Evolutionary conservation across 108 stramenopile genomes (phyloP).

Genomic region (Parietichytrium sp.): DNA sequence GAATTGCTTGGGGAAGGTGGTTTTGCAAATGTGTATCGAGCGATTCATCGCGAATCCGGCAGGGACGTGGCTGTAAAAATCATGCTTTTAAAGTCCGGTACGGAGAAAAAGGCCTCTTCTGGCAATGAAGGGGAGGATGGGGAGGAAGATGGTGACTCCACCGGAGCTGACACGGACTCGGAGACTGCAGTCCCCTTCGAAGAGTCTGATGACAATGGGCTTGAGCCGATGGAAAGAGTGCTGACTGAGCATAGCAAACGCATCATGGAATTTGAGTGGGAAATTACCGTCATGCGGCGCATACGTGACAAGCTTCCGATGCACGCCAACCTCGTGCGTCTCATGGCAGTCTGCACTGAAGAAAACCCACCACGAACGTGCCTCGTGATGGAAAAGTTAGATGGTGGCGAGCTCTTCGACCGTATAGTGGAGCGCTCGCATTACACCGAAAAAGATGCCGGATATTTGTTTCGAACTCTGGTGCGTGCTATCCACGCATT

Average conservation of each 20-base stretch:
- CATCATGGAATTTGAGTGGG: slow-evolving; percentile 3
- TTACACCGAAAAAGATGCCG: slow-evolving; percentile 46
- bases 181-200: not conserved
- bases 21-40: slow-evolving; percentile 26
- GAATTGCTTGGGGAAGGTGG: slow-evolving; percentile 13
- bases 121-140: not conserved
- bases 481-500: slow-evolving; percentile 41
- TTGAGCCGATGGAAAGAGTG: not conserved
- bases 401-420: slow-evolving; percentile 45
- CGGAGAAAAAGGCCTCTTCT: too few species aligned
- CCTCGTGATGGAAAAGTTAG: not conserved
- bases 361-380: not conserved
- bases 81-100: not conserved
- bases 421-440: slow-evolving; percentile 44
- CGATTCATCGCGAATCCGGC: not conserved
- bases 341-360: not conserved
- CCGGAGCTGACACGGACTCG: not conserved
- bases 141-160: not conserved
- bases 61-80: slow-evolving; percentile 24
- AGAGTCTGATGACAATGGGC: not conserved
- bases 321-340: not conserved
- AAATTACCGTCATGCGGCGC: slow-evolving; percentile 31
- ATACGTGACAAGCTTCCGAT: not conserved
- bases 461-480: slow-evolving; percentile 12
- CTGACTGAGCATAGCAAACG: not conserved